Percentiles rank a stretch among this genome's conserved stretches.
These are phyloP conservation scores for Hebeloma cylindrosporum DNA, from an alignment of 768 basidiomycete genomes.

Conservation along the genomic window DNA sequence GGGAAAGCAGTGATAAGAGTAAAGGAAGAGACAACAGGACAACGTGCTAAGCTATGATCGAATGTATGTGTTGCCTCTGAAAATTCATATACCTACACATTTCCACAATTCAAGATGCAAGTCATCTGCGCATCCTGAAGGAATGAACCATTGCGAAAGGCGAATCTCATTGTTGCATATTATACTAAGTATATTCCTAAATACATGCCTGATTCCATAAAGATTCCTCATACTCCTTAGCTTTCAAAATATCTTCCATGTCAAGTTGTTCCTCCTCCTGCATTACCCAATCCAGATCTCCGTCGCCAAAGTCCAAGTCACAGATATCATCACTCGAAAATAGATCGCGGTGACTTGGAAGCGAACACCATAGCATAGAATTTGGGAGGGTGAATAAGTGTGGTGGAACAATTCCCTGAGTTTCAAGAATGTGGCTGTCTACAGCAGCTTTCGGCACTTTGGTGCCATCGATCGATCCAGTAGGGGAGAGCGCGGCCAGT, in stretches of 20 bases:
- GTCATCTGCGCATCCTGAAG: too few species aligned
- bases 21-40: constrained; percentile 41
- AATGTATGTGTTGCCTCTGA: too few species aligned
- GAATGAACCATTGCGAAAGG: too few species aligned
- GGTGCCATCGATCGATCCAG: not conserved
- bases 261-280: constrained; percentile 21
- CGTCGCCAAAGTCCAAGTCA: constrained; percentile 34
- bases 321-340: constrained; percentile 11
- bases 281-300: constrained; percentile 26
- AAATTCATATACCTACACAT: too few species aligned
- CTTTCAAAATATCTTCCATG: constrained; percentile 19
- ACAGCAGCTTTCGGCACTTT: not conserved
- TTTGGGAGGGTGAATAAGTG: constrained; percentile 12
- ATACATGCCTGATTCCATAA: constrained; percentile 34
- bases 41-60: constrained; percentile 44
- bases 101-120: too few species aligned
- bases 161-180: too few species aligned
- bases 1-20: constrained; percentile 82
- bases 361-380: constrained; percentile 16
- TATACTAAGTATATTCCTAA: too few species aligned
- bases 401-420: not conserved
- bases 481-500: not conserved
- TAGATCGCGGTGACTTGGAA: constrained; percentile 7
- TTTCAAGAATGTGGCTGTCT: too few species aligned
- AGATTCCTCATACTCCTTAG: constrained; percentile 40